Conservation (phyloP, 192 early-diverging fungal species). For the Rhizophagus clarus region DNA sequence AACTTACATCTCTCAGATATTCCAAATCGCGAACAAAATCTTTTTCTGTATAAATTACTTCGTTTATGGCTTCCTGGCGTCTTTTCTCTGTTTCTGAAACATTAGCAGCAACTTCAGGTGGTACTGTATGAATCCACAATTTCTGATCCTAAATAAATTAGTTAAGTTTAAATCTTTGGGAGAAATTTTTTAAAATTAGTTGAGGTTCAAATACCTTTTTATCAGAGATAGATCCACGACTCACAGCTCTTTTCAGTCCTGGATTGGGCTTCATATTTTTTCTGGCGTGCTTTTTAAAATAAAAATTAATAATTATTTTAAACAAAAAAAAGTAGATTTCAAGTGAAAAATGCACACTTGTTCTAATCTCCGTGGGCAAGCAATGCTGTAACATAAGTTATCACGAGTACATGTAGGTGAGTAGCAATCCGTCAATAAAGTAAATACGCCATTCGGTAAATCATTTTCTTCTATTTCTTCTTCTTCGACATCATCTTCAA, state of each 20-base stretch:
- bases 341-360: conserved; percentile 47
- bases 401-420: conserved; percentile 86
- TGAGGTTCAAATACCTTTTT: conserved; percentile 34
- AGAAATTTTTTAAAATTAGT: too few species aligned
- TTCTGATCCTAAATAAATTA: conserved; percentile 58
- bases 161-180: too few species aligned
- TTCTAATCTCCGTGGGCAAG: conserved; percentile 80
- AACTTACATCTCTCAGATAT: conserved; percentile 69
- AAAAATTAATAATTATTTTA: background rate
- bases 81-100: conserved; percentile 78
- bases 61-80: conserved; percentile 92
- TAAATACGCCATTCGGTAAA: conserved; percentile 85
- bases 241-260: conserved; percentile 28
- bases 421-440: conserved; percentile 89
- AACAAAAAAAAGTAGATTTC: background rate
- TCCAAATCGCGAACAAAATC: conserved; percentile 90
- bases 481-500: conserved; percentile 24
- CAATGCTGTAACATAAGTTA: conserved; percentile 85
- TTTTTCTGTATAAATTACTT: conserved; percentile 87
- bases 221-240: conserved; percentile 44
- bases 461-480: conserved; percentile 41
- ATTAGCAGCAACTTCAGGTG: conserved; percentile 68
- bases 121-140: conserved; percentile 84
- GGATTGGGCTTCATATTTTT: conserved; percentile 42
- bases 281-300: conserved; percentile 35